Base-by-base conservation (phyloP, 2,329 filamentous ascomycete genomes). In the Colletotrichum cordylinicola region DNA sequence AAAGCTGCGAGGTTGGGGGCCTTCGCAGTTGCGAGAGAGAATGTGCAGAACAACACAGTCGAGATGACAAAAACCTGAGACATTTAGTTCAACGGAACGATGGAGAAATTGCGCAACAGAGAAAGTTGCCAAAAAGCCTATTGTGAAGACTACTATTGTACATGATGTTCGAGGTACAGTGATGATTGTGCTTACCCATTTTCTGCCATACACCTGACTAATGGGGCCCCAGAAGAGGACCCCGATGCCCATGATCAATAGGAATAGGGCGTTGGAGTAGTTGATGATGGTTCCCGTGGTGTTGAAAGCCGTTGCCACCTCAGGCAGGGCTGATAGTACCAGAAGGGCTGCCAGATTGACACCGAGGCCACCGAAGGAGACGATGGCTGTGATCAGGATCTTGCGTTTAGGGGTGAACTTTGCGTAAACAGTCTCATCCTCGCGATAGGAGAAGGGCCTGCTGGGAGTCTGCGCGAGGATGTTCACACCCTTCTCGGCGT, bases 241-340 rank as follows among this genome's bases (percentile, higher is more conserved):
- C 4, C 87, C 88, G 7, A 94, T 78, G 0, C 92, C 93, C 93
- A 95, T 95, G 80, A 93, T 93, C 4, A 94, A 83, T 85, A 95
- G 88, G 79, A 94, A 95, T 15, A 94, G 81, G 0, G 93, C 93
- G 84, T 94, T 95, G 78, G 89, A 91, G 43, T 93, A 83, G 80
- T 94, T 93, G 81, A 95, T 91, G 72, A 95, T 89, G 9, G 90
- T 90, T 5, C 92, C 93, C 0, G 91, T 93, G 0, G 93, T 95
- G 60, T 86, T 78, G 81, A 91, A 95, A 6, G 91, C 92, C 4
- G 82, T 82, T 2, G 94, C 93, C 7, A 96, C 92, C 82, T 96
- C 94, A 2, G 94, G 94, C 2, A 94, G 91, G 5, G 94, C 94
- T 1, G 94, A 90, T 15, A 96, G 84, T 10, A 96, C 74, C 5